Evolutionary conservation across 495 filamentous ascomycete species (phyloP), one percentile per base, ranked within the genome.

Genomic region (Glarea lozoyensis): DNA sequence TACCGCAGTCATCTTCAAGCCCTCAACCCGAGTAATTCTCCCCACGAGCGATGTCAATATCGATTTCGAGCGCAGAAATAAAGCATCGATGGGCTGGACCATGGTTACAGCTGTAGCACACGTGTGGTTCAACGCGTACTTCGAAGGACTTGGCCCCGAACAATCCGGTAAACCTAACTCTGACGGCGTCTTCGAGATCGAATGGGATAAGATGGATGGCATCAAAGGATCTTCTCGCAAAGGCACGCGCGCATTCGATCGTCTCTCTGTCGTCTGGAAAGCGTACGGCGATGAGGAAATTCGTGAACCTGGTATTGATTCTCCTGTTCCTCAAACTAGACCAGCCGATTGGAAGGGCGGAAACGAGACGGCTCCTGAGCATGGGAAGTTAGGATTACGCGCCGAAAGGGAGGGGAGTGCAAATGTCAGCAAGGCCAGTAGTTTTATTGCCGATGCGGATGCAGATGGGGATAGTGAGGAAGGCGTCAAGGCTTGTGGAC

Each of bases 91-190:
- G 61, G 84, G 83, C 4, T 76, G 85, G 49, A 84, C 86, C 3
- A 84, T 96, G 79, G 88, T 95, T 7, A 96, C 89, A 3, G 79
- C 88, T 0, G 81, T 96, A 25, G 87, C 89, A 1, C 88, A 96
- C 45, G 84, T 95, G 22, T 98, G 92, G 92, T 94, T 94, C 65
- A 98, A 98, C 54, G 64, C 81, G 2, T 96, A 80, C 63, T 96
- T 96, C 48, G 92, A 97, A 63, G 88, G 88, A 10, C 73, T 79
- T 47, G 78, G 78, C 0, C 70, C 84, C 12, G 76, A 88, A 50
- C 64, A 73, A 13, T 60, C 57, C 27, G 67, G 69, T 16, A 54
- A 48, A n/a, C 58, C 70, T 0, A 66, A 73, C 40, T 58, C 66
- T 4, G 68, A 57, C 37, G 75, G 74, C 4, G 67, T 75, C 9